Percentiles rank a stretch among this genome's conserved stretches.
Conservation (phyloP, 2,329 filamentous ascomycete species). For the Diaporthe capsici region DNA sequence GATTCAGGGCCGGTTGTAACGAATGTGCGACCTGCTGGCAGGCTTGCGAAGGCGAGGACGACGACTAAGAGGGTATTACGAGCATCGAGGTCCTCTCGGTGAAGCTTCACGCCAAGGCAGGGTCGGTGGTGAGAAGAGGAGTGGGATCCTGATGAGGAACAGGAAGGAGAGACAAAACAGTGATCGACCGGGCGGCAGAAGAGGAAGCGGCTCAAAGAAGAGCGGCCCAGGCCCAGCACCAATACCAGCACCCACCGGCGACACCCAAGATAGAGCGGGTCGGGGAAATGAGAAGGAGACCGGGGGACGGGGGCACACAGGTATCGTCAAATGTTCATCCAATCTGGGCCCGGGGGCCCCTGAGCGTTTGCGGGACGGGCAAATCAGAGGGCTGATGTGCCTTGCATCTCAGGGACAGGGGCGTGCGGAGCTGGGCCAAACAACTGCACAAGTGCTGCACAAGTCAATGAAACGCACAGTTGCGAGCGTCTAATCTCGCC, state of each 20-base stretch:
- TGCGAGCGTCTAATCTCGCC: slow-evolving; percentile 41
- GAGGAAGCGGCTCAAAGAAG: slow-evolving; percentile 38
- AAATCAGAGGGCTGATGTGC: slow-evolving; percentile 40
- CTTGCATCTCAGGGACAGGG: slow-evolving; percentile 39
- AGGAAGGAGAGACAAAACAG: slow-evolving; percentile 39
- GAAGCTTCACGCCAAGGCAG: slow-evolving; percentile 41
- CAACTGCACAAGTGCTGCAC: slow-evolving; percentile 35
- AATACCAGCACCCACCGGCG: slow-evolving; percentile 33
- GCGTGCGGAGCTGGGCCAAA: slow-evolving; percentile 38
- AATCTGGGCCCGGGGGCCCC: slow-evolving; percentile 38
- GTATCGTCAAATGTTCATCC: slow-evolving; percentile 39
- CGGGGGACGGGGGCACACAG: slow-evolving; percentile 37
- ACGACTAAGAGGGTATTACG: slow-evolving; percentile 30
- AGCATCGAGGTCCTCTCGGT: slow-evolving; percentile 41
- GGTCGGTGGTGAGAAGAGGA: slow-evolving; percentile 40
- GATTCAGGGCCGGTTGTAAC: slow-evolving; percentile 54
- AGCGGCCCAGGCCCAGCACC: slow-evolving; percentile 35
- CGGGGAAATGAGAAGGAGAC: slow-evolving; percentile 42
- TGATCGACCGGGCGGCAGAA: slow-evolving; percentile 39
- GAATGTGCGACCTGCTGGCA: slow-evolving; percentile 72
- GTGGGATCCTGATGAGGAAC: slow-evolving; percentile 39
- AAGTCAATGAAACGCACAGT: slow-evolving; percentile 35
- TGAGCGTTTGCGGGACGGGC: slow-evolving; percentile 34
- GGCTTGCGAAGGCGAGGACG: slow-evolving; percentile 53
- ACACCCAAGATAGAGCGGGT: slow-evolving; percentile 34